Conservation (phyloP, 352 stramenopile genomes). For the Phytophthora sp. region DNA sequence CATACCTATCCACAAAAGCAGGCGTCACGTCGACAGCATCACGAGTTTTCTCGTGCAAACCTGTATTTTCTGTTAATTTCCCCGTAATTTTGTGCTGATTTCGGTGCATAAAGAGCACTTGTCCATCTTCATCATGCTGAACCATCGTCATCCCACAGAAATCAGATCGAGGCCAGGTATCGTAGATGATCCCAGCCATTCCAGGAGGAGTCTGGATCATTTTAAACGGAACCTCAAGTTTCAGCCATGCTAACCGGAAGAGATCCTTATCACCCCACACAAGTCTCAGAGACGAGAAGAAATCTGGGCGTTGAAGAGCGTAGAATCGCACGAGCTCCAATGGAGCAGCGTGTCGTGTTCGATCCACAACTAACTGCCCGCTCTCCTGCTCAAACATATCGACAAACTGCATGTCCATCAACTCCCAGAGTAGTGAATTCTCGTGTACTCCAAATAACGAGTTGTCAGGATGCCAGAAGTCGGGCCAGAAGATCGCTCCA, state of each 20-base stretch:
- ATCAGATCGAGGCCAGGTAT: constrained; percentile 29
- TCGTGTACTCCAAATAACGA: constrained; percentile 59
- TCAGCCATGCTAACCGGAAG: constrained; percentile 64
- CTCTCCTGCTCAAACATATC: constrained; percentile 58
- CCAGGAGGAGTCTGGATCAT: constrained; percentile 60
- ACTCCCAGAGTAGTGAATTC: constrained; percentile 54
- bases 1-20: constrained; percentile 9
- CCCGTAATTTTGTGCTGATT: constrained; percentile 53
- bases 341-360: constrained; percentile 30
- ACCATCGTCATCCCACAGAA: constrained; percentile 61
- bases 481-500: constrained; percentile 64
- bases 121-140: constrained; percentile 35
- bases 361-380: constrained; percentile 57
- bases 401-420: constrained; percentile 48
- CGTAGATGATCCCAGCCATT: constrained; percentile 39
- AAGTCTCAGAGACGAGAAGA: constrained; percentile 42
- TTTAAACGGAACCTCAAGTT: constrained; percentile 46
- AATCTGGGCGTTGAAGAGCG: constrained; percentile 37
- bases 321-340: constrained; percentile 40
- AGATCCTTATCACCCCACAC: constrained; percentile 45
- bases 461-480: constrained; percentile 58
- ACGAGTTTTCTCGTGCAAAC: neutral
- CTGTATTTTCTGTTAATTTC: neutral
- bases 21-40: constrained; percentile 15
- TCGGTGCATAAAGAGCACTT: constrained; percentile 58